phyloP scores from a whole-genome alignment of 2,329 filamentous ascomycete genomes.

The Xylaria sp. region DNA sequence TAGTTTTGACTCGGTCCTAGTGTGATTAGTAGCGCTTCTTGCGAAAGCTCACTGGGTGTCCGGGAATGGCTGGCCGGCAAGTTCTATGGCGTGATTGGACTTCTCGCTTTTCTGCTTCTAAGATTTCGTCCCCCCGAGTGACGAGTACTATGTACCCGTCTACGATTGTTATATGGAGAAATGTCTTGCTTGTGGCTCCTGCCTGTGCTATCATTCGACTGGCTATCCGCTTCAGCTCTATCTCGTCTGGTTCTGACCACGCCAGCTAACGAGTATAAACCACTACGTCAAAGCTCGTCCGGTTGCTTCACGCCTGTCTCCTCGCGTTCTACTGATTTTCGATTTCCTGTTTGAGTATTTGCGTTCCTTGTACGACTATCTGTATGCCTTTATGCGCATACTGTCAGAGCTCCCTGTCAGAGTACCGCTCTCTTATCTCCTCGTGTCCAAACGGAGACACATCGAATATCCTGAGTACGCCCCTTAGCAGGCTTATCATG shows the following conservation, averaged over 20 bases:
- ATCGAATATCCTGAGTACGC: neutral
- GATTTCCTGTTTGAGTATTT: conserved; percentile 22
- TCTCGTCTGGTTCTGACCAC: conserved; percentile 35
- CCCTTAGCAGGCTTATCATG: neutral
- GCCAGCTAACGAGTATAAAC: conserved; percentile 25
- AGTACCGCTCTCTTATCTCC: neutral
- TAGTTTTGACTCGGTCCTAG: conserved; percentile 35
- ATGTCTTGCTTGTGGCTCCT: conserved; percentile 21
- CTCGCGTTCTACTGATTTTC: conserved; percentile 22
- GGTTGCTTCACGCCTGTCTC: conserved; percentile 34
- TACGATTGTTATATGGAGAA: conserved; percentile 31
- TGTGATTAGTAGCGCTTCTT: conserved; percentile 38
- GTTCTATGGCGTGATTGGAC: conserved; percentile 11
- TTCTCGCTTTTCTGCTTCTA: neutral
- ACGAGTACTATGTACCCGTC: conserved; percentile 32
- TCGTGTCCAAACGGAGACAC: neutral
- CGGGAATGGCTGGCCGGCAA: conserved; percentile 38
- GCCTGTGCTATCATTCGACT: conserved; percentile 14
- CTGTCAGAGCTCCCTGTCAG: neutral
- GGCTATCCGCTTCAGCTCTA: conserved; percentile 21
- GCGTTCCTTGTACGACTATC: neutral
- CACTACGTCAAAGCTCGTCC: conserved; percentile 29
- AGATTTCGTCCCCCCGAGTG: conserved; percentile 16
- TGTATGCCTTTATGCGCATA: neutral
- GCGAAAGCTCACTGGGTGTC: conserved; percentile 38